Evolutionary conservation across 2,329 filamentous ascomycete species (phyloP), one percentile per base, ranked within the genome.

Genomic region (Remersonia thermophila): DNA sequence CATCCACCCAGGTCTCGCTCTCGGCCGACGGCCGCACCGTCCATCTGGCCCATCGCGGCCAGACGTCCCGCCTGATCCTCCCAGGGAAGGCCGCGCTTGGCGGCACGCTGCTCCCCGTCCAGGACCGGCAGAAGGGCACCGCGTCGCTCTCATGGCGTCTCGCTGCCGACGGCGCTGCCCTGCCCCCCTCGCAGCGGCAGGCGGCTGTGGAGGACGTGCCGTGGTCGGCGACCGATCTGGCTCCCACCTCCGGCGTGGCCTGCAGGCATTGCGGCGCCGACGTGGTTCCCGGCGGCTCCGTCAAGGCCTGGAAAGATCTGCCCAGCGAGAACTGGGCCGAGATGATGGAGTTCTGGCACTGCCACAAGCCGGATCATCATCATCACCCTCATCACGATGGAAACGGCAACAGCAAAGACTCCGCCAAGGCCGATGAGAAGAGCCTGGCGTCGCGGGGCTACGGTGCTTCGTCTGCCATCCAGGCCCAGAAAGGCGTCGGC

Each of bases 271-370:
- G 65, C 54, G 34, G 44, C 30, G 40, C 52, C 12, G 41, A 36
- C 2, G 41, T 74, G 13, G 57, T 74, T 10, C 28, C 49, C 1
- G 37, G 49, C 3, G 59, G 54, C 7, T 47, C 35, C 3, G 62
- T 74, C 7, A 60, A 57, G 27, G 57, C 61, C 27, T 98, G 91
- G 89, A 94, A 89, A 59, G 86, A 98, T 52, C 63, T 98, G 13
- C 91, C 91, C 0, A 94, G 86, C 52, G 86, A 93, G 50, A 89
- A 94, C 52, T 98, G 91, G 91, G 93, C 91, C 0, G 91, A 98
- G 61, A 93, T 98, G 87, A 98, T 98, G 91, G 93, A 98, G 57
- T 93, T 98, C 49, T 98, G 91, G 91, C 93, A 98, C 58, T 98
- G 91, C 52, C 91, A 98, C 58, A 96, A 96, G 58, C 91, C 93